Percentiles rank a stretch among this genome's conserved stretches.
phyloP scores from a whole-genome alignment of 1,284 basidiomycete species.

The Austroboletus novae-zelandiae region DNA sequence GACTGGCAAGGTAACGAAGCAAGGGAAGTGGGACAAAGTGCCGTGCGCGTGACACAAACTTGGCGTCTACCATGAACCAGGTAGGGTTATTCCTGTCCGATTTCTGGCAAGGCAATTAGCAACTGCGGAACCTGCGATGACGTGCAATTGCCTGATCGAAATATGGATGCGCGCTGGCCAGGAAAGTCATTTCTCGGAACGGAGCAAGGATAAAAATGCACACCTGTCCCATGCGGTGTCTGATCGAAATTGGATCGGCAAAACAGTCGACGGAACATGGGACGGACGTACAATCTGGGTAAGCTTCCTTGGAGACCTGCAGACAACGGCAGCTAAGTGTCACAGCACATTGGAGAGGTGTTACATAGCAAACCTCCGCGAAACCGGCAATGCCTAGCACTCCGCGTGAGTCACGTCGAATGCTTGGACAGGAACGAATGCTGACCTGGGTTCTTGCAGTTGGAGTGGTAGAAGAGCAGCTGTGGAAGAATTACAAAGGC shows the following conservation, averaged over 20 bases:
- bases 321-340: conserved; percentile 2
- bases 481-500: conserved; percentile 22
- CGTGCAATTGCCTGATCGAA: conserved; percentile 63
- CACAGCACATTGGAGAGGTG: neutral
- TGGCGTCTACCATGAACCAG: conserved; percentile 93
- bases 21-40: conserved; percentile 82
- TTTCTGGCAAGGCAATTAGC: conserved; percentile 49
- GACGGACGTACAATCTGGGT: conserved; percentile 77
- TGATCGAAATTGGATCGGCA: conserved; percentile 31
- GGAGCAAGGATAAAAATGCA: conserved; percentile 26
- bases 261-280: conserved; percentile 14
- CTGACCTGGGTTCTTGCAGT: conserved; percentile 83
- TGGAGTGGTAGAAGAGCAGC: conserved; percentile 89
- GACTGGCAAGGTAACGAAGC: conserved; percentile 61
- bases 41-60: conserved; percentile 62
- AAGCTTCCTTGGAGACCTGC: conserved; percentile 79
- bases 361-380: conserved; percentile 57
- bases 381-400: conserved; percentile 78
- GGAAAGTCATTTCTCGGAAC: conserved; percentile 7
- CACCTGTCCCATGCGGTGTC: conserved; percentile 89
- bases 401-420: conserved; percentile 7
- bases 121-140: conserved; percentile 1
- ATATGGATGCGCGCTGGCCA: conserved; percentile 76
- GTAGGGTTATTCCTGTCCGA: conserved; percentile 72
- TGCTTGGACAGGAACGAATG: conserved; percentile 1